These are phyloP conservation scores for Alternaria solani DNA, from an alignment of 2,329 filamentous ascomycete species.

Conservation along the genomic window DNA sequence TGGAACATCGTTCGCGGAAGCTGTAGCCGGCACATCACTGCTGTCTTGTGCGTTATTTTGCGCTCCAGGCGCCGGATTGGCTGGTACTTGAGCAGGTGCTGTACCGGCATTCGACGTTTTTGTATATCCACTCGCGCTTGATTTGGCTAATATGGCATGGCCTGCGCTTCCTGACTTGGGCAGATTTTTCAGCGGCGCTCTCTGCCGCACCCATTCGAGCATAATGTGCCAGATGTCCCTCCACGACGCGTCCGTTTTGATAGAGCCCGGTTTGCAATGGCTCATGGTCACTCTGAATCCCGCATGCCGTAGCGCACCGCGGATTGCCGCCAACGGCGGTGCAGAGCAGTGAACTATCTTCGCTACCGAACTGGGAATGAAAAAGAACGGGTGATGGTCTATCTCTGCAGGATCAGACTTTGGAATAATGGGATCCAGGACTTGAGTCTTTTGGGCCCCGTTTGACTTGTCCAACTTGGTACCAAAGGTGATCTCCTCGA, in stretches of 20 bases:
- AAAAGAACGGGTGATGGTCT: conserved; percentile 85
- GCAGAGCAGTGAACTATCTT: conserved; percentile 81
- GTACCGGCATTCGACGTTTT: conserved; percentile 4
- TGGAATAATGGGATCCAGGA: conserved; percentile 51
- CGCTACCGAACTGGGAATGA: conserved; percentile 77
- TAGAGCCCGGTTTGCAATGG: conserved; percentile 86
- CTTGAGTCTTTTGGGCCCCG: conserved; percentile 28
- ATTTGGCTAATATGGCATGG: conserved; percentile 63
- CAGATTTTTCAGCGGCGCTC: conserved; percentile 76
- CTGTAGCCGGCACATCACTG: conserved; percentile 5
- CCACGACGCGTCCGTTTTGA: conserved; percentile 96
- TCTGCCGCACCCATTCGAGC: conserved; percentile 87
- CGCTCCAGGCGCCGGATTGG: conserved; percentile 7
- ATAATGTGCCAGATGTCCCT: conserved; percentile 89
- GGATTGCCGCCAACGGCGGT: conserved; percentile 78
- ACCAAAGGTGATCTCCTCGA: conserved; percentile 71
- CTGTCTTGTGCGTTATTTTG: conserved; percentile 12
- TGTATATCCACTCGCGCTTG: conserved; percentile 27
- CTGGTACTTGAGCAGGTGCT: conserved; percentile 8
- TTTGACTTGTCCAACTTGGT: conserved; percentile 26
- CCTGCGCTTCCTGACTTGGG: conserved; percentile 76
- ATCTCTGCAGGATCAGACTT: conserved; percentile 52
- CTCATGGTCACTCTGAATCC: conserved; percentile 86
- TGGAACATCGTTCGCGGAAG: conserved; percentile 15
- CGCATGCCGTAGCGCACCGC: conserved; percentile 80